Conservation (phyloP, 257 asterid species). For the Catharanthus roseus region DNA sequence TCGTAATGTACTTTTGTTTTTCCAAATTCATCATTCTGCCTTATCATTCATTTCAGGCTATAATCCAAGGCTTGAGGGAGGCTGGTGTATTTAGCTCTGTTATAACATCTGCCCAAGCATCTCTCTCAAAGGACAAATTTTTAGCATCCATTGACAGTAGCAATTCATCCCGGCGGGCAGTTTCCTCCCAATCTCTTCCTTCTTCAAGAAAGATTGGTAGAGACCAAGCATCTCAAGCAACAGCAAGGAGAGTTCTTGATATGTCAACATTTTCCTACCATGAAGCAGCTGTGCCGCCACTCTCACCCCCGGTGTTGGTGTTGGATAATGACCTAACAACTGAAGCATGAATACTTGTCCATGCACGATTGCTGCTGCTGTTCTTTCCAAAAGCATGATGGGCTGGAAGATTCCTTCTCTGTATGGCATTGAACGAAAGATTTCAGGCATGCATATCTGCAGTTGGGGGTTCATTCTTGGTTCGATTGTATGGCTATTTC, state of each 20-base stretch:
- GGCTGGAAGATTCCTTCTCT: constrained; percentile 20
- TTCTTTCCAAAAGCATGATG: constrained; percentile 34
- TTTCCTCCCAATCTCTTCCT: constrained; percentile 36
- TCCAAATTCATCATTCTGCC: neutral
- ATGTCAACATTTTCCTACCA: constrained; percentile 19
- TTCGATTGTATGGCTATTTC: constrained; percentile 47
- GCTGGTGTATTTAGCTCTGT: constrained; percentile 66
- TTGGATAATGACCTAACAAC: constrained; percentile 39
- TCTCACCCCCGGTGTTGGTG: constrained; percentile 65
- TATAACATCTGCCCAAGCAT: constrained; percentile 53
- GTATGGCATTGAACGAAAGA: constrained; percentile 37
- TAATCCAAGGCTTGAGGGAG: constrained; percentile 86
- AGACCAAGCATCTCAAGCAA: constrained; percentile 35
- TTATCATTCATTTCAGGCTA: constrained; percentile 43
- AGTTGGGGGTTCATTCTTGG: constrained; percentile 26
- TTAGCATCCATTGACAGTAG: constrained; percentile 57
- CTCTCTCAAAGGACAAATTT: constrained; percentile 55
- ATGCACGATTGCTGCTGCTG: constrained; percentile 52
- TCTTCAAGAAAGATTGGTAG: constrained; percentile 68
- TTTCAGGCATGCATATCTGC: constrained; percentile 47
- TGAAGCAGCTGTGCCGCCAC: constrained; percentile 72
- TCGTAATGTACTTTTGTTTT: neutral
- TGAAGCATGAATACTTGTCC: constrained; percentile 48
- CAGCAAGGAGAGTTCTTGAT: constrained; percentile 53
- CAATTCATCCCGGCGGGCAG: constrained; percentile 48